Conservation (phyloP, 2,329 filamentous ascomycete species). For the Exserohilum turcica region DNA sequence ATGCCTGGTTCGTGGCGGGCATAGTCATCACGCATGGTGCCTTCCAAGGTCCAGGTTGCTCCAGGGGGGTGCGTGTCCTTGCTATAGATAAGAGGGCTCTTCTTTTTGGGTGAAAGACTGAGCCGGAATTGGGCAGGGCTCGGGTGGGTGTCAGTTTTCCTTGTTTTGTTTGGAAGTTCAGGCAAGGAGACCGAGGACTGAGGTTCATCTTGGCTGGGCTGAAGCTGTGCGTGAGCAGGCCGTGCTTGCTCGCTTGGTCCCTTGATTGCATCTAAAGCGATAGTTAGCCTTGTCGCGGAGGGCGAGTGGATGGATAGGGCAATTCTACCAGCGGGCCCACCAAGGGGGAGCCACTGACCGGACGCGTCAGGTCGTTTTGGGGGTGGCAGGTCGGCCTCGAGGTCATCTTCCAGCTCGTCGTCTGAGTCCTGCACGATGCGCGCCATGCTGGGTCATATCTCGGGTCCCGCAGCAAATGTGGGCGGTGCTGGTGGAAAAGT, state of each 20-base stretch:
- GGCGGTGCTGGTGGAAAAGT: background rate
- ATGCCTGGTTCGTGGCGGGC: constrained; percentile 48
- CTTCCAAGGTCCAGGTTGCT: constrained; percentile 32
- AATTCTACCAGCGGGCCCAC: constrained; percentile 37
- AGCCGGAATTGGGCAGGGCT: constrained; percentile 4
- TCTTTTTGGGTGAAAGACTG: constrained; percentile 6
- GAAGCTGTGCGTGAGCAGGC: constrained; percentile 30
- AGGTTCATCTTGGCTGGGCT: constrained; percentile 17
- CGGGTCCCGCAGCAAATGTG: background rate
- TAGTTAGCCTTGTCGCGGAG: background rate
- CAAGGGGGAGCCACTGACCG: constrained; percentile 10
- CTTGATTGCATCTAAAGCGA: constrained; percentile 28
- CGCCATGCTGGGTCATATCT: constrained; percentile 21
- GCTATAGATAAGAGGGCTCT: constrained; percentile 14
- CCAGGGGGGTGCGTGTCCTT: constrained; percentile 7
- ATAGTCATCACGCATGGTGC: constrained; percentile 45
- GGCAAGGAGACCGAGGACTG: constrained; percentile 26
- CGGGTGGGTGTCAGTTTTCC: constrained; percentile 22
- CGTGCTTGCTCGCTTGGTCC: constrained; percentile 33
- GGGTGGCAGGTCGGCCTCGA: constrained; percentile 20
- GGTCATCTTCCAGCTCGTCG: constrained; percentile 43
- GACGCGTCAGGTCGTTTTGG: constrained; percentile 24
- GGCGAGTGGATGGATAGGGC: background rate
- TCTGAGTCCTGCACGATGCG: constrained; percentile 47
- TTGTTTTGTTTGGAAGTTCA: constrained; percentile 31